phyloP scores from a whole-genome alignment of 1,139 yeast genomes.

The Insectozyma bohioensis region DNA sequence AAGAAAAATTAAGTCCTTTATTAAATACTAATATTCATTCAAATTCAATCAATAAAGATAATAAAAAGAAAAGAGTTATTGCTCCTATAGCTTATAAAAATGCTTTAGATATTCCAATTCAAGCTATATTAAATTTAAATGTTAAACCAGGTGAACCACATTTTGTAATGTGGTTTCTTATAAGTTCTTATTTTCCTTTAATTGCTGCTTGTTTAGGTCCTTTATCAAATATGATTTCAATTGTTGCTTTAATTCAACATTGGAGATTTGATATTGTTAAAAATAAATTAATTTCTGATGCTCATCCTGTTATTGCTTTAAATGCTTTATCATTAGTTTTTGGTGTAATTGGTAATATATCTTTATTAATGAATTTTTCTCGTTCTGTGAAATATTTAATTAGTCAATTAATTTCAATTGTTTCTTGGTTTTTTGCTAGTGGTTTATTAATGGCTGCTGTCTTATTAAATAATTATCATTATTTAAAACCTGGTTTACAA shows the following conservation, averaged over 20 bases:
- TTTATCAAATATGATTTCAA: constrained; percentile 67
- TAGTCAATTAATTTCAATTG: constrained; percentile 61
- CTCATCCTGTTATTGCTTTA: constrained; percentile 44
- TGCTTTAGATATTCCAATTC: constrained; percentile 33
- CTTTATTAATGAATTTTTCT: constrained; percentile 66
- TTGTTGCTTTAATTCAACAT: constrained; percentile 67
- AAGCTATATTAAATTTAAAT: constrained; percentile 28
- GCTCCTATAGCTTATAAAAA: constrained; percentile 24
- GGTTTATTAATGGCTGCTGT: constrained; percentile 50
- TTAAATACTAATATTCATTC: constrained; percentile 8
- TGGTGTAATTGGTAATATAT: constrained; percentile 66
- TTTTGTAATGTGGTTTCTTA: constrained; percentile 58
- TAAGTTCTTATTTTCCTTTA: constrained; percentile 69
- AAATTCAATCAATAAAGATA: neutral
- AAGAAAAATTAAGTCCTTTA: constrained; percentile 19
- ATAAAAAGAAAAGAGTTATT: neutral
- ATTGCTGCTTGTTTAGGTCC: constrained; percentile 80
- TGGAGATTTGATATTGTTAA: constrained; percentile 51
- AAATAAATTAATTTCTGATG: constrained; percentile 29
- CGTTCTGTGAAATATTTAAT: constrained; percentile 53
- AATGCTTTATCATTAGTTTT: constrained; percentile 62
- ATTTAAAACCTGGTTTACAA: constrained; percentile 16
- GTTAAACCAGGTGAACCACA: constrained; percentile 47
- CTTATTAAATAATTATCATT: constrained; percentile 27
- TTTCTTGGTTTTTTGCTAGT: constrained; percentile 63